Evolutionary conservation across 148 eudicot species (phyloP), one percentile per base, ranked within the genome.

Genomic region (Diospyros kaki): DNA sequence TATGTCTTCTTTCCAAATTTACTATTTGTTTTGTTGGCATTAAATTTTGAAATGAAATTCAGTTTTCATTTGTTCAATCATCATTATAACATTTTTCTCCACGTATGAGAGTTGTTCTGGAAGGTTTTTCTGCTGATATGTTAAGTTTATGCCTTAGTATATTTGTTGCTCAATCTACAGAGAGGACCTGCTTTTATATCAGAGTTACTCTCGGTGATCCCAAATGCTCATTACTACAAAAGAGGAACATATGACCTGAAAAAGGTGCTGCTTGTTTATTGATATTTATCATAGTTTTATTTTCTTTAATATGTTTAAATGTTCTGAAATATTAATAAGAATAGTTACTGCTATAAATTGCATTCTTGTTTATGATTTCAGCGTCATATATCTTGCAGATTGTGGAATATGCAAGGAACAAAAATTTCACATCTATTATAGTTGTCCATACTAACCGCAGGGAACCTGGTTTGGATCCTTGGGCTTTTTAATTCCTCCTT

Each of bases 361-460:
- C 14, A 53, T 74, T 51, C 54, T 79, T 58, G 18, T 28, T 45
- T 28, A 39, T 13, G 8, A 46, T 75, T 12, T 7, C 6, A 12
- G n/a, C 28, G 9, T 67, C 43, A 69, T 71, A 53, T 58, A 59
- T 71, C 18, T 28, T 79, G 73, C 82, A 94, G 98, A 94, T 94
- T 78, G 89, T 90, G 17, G 81, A 86, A 58, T 94, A 94, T 86
- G 98, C 93, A 48, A 94, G 68, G 11, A 85, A 88, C 65, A 90
- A 90, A 80, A 97, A 94, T 77, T 94, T 90, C 78, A 86, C 98
- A 58, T 86, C 96, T 77, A 56, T 94, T 38, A 75, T 94, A 11
- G 98, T 94, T 73, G 97, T 94, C 69, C 98, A 94, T 73, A 89
- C 97, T 69, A 94, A 88, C 76, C 88, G 97, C 66, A 83, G 98